phyloP scores from a whole-genome alignment of 345 rosid genomes.

The Cardiospermum halicacabum region DNA sequence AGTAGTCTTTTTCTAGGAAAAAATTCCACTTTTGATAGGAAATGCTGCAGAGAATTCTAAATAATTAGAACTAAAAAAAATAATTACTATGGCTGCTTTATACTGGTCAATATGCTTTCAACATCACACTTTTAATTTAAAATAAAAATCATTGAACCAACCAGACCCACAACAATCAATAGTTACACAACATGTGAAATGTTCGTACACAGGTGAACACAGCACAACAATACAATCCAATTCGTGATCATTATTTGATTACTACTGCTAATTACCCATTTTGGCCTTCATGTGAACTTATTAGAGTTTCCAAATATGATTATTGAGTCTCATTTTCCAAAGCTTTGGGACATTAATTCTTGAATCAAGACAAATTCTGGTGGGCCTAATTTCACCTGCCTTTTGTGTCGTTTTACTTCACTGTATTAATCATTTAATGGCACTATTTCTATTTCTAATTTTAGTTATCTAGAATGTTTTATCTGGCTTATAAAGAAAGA shows the following conservation, averaged over 20 bases:
- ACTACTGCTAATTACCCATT: not conserved
- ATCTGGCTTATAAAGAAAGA: not conserved
- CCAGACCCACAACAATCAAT: not conserved
- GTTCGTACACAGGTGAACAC: too few relatives aligned
- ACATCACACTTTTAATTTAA: not conserved
- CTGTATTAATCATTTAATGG: not conserved
- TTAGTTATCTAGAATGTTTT: not conserved
- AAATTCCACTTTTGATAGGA: not conserved
- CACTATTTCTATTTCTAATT: not conserved
- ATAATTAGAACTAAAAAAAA: too few relatives aligned
- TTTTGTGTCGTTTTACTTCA: not conserved
- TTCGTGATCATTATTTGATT: not conserved
- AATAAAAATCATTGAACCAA: too few relatives aligned
- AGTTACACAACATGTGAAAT: conserved; percentile 1
- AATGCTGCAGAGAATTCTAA: not conserved
- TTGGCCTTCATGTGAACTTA: conserved; percentile 14
- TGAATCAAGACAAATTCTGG: not conserved
- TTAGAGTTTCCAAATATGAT: not conserved
- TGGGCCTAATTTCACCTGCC: not conserved
- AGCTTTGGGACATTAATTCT: not conserved
- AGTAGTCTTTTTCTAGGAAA: not conserved
- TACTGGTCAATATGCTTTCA: not conserved
- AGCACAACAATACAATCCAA: too few relatives aligned
- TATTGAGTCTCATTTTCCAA: not conserved
- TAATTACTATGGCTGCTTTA: conserved; percentile 2